Evolutionary conservation across 2,329 filamentous ascomycete genomes (phyloP), one percentile per base, ranked within the genome.

Genomic region (Epicoccum nigrum): DNA sequence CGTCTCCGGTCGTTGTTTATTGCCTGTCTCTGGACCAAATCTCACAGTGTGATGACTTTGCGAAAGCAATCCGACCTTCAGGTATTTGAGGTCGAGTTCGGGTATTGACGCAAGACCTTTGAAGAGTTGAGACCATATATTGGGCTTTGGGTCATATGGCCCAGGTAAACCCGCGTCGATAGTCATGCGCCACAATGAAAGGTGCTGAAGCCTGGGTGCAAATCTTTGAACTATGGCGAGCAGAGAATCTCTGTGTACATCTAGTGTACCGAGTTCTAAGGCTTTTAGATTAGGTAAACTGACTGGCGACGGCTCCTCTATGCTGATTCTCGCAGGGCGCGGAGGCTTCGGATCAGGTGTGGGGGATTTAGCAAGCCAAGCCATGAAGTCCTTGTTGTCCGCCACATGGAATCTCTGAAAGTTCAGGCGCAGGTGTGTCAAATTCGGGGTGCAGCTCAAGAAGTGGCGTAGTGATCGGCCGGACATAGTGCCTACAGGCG

Each of bases 371-470:
- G 33, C 76, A 72, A 83, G 11, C 59, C 63, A 65, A 17, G 59
- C 21, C 2, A 83, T 48, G 9, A 82, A 56, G 1, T 64, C 58
- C 13, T 44, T 48, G 9, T 62, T 59, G 0, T 64, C 56, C 2
- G 64, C 46, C 3, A 60, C 46, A 4, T 47, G 15, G 4, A 45
- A 42, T 33, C 58, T 62, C 19, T 56, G 52, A 23, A 81, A 79
- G 58, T 85, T 86, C 34, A 86, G 62, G 2, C 83, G 77, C 4
- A 86, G 71, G 58, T 83, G 78, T 23, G 74, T 74, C 5, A 86
- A 53, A 15, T 80, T 79, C 3, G 67, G 53, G 1, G 74, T 64
- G 21, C 65, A 65, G 1, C 63, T 60, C 4, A 83, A 65, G 40
- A 83, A 81, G 13, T 56, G 54, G 43, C 47, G 67, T 50, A 55